These are phyloP conservation scores for Colletotrichum lupini DNA, from an alignment of 2,329 filamentous ascomycete genomes.

Conservation along the genomic window DNA sequence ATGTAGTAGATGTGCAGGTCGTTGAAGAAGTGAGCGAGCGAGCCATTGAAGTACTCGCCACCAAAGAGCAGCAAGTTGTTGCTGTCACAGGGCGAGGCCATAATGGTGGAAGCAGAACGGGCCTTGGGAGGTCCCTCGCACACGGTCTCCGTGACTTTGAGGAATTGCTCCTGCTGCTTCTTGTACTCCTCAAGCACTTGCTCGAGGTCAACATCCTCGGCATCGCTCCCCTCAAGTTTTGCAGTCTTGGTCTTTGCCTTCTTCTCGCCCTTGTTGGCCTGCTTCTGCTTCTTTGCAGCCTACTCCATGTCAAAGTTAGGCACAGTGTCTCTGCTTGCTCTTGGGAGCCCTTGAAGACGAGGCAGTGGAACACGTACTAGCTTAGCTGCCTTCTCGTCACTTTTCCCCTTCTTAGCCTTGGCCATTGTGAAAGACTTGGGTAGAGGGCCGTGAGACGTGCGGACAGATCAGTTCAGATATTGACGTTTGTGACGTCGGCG, in stretches of 20 bases:
- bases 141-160: conserved; percentile 88
- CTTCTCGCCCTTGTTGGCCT: conserved; percentile 90
- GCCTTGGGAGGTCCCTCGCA: conserved; percentile 78
- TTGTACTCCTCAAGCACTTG: conserved; percentile 93
- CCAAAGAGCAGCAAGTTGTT: conserved; percentile 94
- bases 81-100: conserved; percentile 86
- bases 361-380: conserved; percentile 46
- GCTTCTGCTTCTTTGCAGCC: conserved; percentile 78
- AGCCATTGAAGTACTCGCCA: conserved; percentile 95
- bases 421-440: conserved; percentile 49
- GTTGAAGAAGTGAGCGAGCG: conserved; percentile 79
- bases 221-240: conserved; percentile 84
- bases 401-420: conserved; percentile 61
- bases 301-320: conserved; percentile 41
- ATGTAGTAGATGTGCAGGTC: conserved; percentile 78
- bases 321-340: conserved; percentile 6
- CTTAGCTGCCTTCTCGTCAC: conserved; percentile 62
- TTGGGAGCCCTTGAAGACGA: not conserved
- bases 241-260: conserved; percentile 79
- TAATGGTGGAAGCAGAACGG: conserved; percentile 81
- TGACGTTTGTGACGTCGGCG: conserved; percentile 33
- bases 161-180: conserved; percentile 91
- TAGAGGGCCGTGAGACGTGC: not conserved
- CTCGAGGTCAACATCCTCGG: conserved; percentile 92
- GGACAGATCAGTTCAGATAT: not conserved